A percentile compares a stretch with the other conserved stretches of the same genome.
phyloP scores from a whole-genome alignment of 148 eudicot species.

The Silene latifolia region DNA sequence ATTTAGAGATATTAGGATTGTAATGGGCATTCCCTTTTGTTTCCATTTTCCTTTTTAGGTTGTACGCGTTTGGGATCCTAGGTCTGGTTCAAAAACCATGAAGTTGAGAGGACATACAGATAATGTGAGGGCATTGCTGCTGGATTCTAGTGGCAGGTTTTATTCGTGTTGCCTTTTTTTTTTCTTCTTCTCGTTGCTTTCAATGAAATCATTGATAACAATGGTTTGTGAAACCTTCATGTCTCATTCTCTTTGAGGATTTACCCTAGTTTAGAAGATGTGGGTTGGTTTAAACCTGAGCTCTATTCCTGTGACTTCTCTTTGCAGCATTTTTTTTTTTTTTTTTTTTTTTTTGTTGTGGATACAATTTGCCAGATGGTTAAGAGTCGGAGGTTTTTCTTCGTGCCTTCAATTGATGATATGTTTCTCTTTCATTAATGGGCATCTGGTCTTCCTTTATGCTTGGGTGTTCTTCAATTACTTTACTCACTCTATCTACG shows the following conservation, averaged over 20 bases:
- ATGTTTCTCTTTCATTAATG: neutral
- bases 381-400: neutral
- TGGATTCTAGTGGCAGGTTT: constrained; percentile 96
- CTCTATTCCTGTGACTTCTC: neutral
- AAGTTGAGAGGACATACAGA: constrained; percentile 97
- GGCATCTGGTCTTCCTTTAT: neutral
- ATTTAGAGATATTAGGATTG: neutral
- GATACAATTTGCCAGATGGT: neutral
- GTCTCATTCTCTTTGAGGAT: neutral
- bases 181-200: neutral
- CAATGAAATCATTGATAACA: neutral
- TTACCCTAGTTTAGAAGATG: neutral
- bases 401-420: neutral
- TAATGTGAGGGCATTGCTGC: constrained; percentile 79
- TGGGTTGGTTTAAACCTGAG: neutral
- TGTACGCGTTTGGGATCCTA: constrained; percentile 97
- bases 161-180: constrained; percentile 21
- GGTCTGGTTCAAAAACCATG: constrained; percentile 93
- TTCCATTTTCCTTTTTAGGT: constrained; percentile 42
- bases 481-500: neutral
- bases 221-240: neutral
- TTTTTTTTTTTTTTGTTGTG: no score
- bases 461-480: neutral
- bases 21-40: constrained; percentile 1
- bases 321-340: neutral